Percentiles rank a stretch among this genome's conserved stretches.
Evolutionary conservation across 2,329 filamentous ascomycete genomes (phyloP).

Genomic region (Aspergillus spinulosporus): DNA sequence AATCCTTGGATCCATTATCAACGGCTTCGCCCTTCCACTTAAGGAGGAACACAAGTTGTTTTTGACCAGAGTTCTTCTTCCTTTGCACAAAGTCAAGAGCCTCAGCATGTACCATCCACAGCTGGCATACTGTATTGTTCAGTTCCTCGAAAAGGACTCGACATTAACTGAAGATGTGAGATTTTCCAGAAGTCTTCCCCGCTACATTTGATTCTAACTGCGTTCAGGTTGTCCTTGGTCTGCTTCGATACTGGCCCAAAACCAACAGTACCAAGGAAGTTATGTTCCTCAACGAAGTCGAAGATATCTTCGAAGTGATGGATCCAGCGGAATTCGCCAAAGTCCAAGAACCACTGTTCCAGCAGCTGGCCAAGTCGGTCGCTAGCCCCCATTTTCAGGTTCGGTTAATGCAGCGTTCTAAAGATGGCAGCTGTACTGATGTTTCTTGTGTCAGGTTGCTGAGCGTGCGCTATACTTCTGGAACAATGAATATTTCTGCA

Average conservation of each 20-base stretch:
- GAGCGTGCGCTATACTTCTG: conserved; percentile 98
- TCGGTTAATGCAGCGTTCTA: conserved; percentile 20
- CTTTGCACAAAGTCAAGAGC: conserved; percentile 97
- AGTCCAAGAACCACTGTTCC: conserved; percentile 95
- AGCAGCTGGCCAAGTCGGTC: conserved; percentile 95
- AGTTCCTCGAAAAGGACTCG: conserved; percentile 97
- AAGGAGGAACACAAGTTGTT: conserved; percentile 99
- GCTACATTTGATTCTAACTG: neutral
- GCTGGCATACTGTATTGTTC: conserved; percentile 96
- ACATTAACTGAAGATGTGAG: conserved; percentile 91
- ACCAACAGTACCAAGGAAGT: conserved; percentile 99
- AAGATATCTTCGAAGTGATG: conserved; percentile 99
- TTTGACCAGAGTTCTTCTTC: conserved; percentile 86
- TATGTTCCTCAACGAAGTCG: conserved; percentile 99
- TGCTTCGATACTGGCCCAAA: conserved; percentile 97
- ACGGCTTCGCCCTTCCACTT: conserved; percentile 91
- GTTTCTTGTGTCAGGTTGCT: conserved; percentile 64
- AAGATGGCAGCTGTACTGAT: conserved; percentile 16
- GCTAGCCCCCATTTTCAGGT: conserved; percentile 97
- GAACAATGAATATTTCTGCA: conserved; percentile 99
- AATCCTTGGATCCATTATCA: conserved; percentile 97
- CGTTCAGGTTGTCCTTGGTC: conserved; percentile 78
- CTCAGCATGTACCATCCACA: conserved; percentile 99
- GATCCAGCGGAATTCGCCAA: conserved; percentile 98
- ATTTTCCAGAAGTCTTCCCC: neutral